A percentile compares a stretch with the other conserved stretches of the same genome.
phyloP scores from a whole-genome alignment of 2,329 filamentous ascomycete genomes.

The Lomentospora prolificans region DNA sequence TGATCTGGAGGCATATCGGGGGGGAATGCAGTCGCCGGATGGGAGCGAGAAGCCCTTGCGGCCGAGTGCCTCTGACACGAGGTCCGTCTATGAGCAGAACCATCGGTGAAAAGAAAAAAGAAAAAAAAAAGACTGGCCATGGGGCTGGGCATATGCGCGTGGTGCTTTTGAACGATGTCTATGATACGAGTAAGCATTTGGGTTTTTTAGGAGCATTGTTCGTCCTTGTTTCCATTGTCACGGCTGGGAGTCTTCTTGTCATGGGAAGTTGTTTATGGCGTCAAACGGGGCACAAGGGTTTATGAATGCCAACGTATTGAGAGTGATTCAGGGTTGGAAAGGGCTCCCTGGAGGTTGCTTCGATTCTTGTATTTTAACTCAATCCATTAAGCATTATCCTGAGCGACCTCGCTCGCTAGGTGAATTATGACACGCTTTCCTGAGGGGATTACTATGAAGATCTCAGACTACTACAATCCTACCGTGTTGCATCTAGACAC shows the following conservation, averaged over 20 bases:
- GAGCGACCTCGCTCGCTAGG: not conserved
- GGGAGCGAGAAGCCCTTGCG: not conserved
- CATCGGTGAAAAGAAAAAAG: not conserved
- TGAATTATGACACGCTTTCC: not conserved
- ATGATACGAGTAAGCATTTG: not conserved
- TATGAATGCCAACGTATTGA: too few species aligned
- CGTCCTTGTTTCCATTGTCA: not conserved
- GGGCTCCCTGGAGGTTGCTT: not conserved
- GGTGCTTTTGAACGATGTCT: not conserved
- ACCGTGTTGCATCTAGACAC: not conserved
- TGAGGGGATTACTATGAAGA: not conserved
- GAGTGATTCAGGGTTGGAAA: too few species aligned
- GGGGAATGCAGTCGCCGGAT: not conserved
- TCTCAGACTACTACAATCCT: not conserved
- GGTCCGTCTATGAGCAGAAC: not conserved
- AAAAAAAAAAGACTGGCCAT: too few species aligned
- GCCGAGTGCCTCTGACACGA: not conserved
- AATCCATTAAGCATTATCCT: not conserved
- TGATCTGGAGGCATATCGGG: not conserved
- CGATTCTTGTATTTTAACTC: not conserved
- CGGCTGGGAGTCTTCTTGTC: not conserved
- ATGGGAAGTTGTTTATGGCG: not conserved
- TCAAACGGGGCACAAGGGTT: not conserved
- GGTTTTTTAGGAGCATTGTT: not conserved
- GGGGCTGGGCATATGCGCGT: too few species aligned